Evolutionary conservation across 371 early-diverging fungal genomes (phyloP), one percentile per base, ranked within the genome.

Genomic region (Rhizomucor pusillus): DNA sequence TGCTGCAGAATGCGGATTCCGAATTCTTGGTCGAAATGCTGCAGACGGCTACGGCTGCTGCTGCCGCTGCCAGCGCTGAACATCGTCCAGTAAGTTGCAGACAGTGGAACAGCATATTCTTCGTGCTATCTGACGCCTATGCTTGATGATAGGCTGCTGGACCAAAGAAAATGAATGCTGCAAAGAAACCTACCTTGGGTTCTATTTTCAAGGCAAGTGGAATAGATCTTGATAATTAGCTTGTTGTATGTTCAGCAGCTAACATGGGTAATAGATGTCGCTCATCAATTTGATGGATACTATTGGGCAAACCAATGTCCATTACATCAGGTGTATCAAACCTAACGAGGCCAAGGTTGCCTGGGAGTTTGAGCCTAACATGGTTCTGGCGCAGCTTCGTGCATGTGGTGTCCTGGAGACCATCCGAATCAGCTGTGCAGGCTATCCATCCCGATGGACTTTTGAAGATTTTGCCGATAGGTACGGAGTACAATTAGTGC

Each of bases 391-490:
- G 25, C 99, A 99, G 76, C 70, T 99, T 47, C 88, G 95, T 51
- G 99, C 99, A 36, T 99, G 99, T 79, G 99, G 99, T 85, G 99
- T 99, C 14, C 68, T 99, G 23, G 99, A 99, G 75, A 99, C 99
- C 0, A 99, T 99, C 65, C 88, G 97, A 39, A 99, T 99, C 68
- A 91, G 92, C 69, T 93, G 98, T 67, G 95, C 95, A 14, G 99
- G 99, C 29, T 99, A 98, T 73, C 99, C 99, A 19, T 86, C 91
- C 5, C 84, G 98, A 52, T 88, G 94, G 81, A 75, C 86, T 5
- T 95, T 91, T 73, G 80, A 81, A 40, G 99, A 99, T 57, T 99
- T 99, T 67, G 90, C 89, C 46, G 88, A 91, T 52, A 88, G 95
- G 51, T 70, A 56, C 43, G 43, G 3, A 13, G 13, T 11, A 36